Evolutionary conservation across 805 yeast species (phyloP).

Genomic region (Lipomyces sp.): DNA sequence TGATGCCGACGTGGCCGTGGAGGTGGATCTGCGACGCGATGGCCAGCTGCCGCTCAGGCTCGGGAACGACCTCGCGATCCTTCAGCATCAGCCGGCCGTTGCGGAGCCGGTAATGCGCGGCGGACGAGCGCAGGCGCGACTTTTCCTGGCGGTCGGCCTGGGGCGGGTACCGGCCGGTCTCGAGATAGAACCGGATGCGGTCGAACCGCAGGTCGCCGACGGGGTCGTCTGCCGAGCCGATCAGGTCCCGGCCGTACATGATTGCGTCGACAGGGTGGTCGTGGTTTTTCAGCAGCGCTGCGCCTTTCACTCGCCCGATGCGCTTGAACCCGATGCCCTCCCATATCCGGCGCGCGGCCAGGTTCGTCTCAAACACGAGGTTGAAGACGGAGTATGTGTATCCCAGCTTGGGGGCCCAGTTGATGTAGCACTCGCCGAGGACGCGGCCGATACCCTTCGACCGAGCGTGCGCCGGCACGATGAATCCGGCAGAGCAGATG

Average conservation of each 20-base stretch:
- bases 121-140: slow-evolving; percentile 74
- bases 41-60: slow-evolving; percentile 67
- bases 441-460: slow-evolving; percentile 90
- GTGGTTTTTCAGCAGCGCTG: slow-evolving; percentile 81
- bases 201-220: slow-evolving; percentile 61
- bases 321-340: slow-evolving; percentile 72
- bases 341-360: slow-evolving; percentile 73
- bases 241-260: slow-evolving; percentile 77
- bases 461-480: slow-evolving; percentile 90
- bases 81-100: slow-evolving; percentile 70
- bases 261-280: slow-evolving; percentile 83
- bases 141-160: slow-evolving; percentile 78
- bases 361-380: slow-evolving; percentile 83
- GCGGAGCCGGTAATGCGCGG: slow-evolving; percentile 66
- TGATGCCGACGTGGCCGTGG: slow-evolving; percentile 78
- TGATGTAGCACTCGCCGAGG: slow-evolving; percentile 74
- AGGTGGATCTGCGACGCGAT: slow-evolving; percentile 70
- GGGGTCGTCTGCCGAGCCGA: slow-evolving; percentile 51
- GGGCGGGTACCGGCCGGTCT: slow-evolving; percentile 83
- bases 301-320: slow-evolving; percentile 78
- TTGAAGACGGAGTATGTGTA: slow-evolving; percentile 82
- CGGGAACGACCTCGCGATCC: slow-evolving; percentile 79
- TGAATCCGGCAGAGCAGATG: slow-evolving; percentile 82
- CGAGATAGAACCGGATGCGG: slow-evolving; percentile 69
- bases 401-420: slow-evolving; percentile 89